These are phyloP conservation scores for Pichia phayaonensis DNA, from an alignment of 805 yeast species.

Conservation along the genomic window DNA sequence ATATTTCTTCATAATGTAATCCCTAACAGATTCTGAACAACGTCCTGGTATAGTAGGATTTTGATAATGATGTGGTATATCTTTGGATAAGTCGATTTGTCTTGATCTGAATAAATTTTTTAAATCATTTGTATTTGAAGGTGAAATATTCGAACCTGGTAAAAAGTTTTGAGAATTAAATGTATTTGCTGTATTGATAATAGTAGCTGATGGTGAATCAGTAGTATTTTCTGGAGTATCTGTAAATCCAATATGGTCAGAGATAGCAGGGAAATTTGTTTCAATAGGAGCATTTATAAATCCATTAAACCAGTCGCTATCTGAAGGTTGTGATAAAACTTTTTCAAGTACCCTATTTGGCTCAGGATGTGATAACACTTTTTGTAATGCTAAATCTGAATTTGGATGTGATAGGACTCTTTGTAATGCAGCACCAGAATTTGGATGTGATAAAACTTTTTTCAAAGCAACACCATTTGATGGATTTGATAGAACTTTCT, in stretches of 20 bases:
- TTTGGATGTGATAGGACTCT: constrained; percentile 15
- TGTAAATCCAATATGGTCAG: constrained; percentile 54
- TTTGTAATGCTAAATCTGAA: constrained; percentile 14
- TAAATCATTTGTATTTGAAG: constrained; percentile 36
- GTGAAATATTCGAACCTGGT: not conserved
- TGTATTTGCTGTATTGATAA: constrained; percentile 1
- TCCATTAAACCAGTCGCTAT: constrained; percentile 61
- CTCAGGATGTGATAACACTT: constrained; percentile 15
- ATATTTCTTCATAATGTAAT: constrained; percentile 45
- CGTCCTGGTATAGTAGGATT: constrained; percentile 26
- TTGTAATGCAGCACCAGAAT: constrained; percentile 12
- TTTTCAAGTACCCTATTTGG: constrained; percentile 10
- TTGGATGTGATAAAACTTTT: constrained; percentile 15
- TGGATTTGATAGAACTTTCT: constrained; percentile 14
- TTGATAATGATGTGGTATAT: constrained; percentile 28
- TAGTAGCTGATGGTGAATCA: constrained; percentile 29
- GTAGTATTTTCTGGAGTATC: constrained; percentile 29
- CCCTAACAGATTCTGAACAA: constrained; percentile 46
- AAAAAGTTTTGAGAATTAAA: constrained; percentile 7
- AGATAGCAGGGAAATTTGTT: constrained; percentile 42
- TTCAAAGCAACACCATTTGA: constrained; percentile 11
- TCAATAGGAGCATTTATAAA: constrained; percentile 63
- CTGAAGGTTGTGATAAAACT: constrained; percentile 10
- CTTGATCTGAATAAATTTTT: constrained; percentile 56
- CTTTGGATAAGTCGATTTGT: constrained; percentile 58